Conservation (phyloP, 1,284 basidiomycete species). For the Ceratobasidium sp. region DNA sequence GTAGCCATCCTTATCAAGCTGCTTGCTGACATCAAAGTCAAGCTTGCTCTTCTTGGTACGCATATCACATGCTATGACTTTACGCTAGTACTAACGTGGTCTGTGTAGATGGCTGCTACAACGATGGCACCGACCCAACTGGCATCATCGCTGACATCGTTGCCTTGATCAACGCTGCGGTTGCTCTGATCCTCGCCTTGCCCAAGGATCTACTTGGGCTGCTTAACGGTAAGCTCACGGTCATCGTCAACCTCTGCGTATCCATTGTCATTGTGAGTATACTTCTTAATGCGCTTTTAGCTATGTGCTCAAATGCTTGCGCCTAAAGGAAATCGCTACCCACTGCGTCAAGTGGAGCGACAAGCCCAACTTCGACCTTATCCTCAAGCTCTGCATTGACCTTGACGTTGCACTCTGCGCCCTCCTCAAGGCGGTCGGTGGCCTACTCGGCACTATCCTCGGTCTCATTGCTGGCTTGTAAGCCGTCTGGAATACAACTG, state of each 20-base stretch:
- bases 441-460: slow-evolving; percentile 26
- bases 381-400: slow-evolving; percentile 9
- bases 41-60: slow-evolving; percentile 29
- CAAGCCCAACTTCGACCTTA: slow-evolving; percentile 35
- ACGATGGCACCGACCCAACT: slow-evolving; percentile 13
- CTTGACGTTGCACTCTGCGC: slow-evolving; percentile 38
- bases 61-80: neutral
- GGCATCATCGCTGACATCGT: slow-evolving; percentile 34
- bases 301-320: neutral
- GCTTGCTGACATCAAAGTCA: slow-evolving; percentile 16
- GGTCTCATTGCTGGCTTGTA: slow-evolving; percentile 32
- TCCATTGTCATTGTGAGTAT: slow-evolving; percentile 22
- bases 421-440: slow-evolving; percentile 17
- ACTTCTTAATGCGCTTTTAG: neutral
- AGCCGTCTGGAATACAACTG: neutral
- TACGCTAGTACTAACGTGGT: neutral
- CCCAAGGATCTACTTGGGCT: slow-evolving; percentile 31
- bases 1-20: slow-evolving; percentile 25
- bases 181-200: slow-evolving; percentile 1
- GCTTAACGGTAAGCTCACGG: slow-evolving; percentile 13
- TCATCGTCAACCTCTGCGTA: slow-evolving; percentile 34
- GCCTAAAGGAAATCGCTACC: slow-evolving; percentile 1
- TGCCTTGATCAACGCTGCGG: slow-evolving; percentile 33
- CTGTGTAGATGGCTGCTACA: slow-evolving; percentile 28
- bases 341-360: slow-evolving; percentile 43